These are phyloP conservation scores for Xylariaceae sp. DNA, from an alignment of 2,329 filamentous ascomycete genomes.

Conservation along the genomic window DNA sequence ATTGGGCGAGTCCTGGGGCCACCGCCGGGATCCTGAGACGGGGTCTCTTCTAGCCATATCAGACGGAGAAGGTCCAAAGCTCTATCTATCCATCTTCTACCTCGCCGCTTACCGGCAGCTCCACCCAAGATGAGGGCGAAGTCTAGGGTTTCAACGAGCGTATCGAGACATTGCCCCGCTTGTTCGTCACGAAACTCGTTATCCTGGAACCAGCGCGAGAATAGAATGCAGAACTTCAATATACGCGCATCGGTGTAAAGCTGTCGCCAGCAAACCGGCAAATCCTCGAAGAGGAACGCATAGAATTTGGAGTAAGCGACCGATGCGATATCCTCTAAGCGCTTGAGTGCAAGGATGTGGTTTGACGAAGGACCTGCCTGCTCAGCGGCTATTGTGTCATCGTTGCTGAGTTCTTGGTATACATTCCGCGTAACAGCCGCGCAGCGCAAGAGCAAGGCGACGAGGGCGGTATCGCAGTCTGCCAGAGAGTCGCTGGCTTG, in stretches of 20 bases:
- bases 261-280: conserved; percentile 66
- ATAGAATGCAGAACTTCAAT: conserved; percentile 51
- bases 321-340: conserved; percentile 55
- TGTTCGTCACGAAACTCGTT: background rate
- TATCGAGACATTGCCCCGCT: conserved; percentile 39
- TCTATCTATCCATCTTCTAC: conserved; percentile 49
- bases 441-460: conserved; percentile 28
- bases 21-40: background rate
- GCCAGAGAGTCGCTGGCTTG: conserved; percentile 11
- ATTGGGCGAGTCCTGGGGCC: background rate
- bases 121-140: conserved; percentile 74
- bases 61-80: conserved; percentile 43
- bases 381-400: too few relatives aligned
- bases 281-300: conserved; percentile 63
- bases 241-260: conserved; percentile 71
- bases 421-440: conserved; percentile 13
- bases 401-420: background rate
- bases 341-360: conserved; percentile 33
- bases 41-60: conserved; percentile 7
- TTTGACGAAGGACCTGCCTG: too few relatives aligned
- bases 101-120: conserved; percentile 52
- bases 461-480: conserved; percentile 25
- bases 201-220: conserved; percentile 21
- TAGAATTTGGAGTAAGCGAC: conserved; percentile 67
- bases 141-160: conserved; percentile 67